phyloP scores from a whole-genome alignment of 2,329 filamentous ascomycete genomes.

The Paecilomyces formosus region DNA sequence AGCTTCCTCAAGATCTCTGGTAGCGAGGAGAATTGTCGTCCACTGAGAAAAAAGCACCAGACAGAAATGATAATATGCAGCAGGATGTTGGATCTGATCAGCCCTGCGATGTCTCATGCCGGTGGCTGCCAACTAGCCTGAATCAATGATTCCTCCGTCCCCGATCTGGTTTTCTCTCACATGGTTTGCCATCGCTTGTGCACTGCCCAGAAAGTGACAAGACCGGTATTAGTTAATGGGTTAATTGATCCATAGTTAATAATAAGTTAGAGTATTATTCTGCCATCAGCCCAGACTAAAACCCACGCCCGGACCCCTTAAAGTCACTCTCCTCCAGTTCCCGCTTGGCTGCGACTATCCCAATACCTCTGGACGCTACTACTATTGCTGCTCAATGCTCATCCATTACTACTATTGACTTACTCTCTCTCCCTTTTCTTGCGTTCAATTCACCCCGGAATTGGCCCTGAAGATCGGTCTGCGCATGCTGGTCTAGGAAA shows the following conservation, averaged over 20 bases:
- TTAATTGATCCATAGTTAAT: too few species aligned
- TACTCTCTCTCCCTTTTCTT: not conserved
- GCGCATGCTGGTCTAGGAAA: not conserved
- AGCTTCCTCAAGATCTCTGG: too few species aligned
- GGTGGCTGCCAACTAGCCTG: not conserved
- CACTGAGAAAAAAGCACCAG: too few species aligned
- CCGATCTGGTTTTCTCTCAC: not conserved
- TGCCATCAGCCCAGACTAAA: not conserved
- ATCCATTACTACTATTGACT: not conserved
- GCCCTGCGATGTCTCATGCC: not conserved
- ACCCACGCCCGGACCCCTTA: not conserved
- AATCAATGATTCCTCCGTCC: not conserved
- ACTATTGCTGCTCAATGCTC: too few species aligned
- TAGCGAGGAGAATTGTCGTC: too few species aligned
- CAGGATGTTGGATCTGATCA: not conserved
- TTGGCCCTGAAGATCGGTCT: not conserved
- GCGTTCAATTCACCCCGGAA: not conserved
- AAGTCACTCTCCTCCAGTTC: not conserved
- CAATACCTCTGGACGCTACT: not conserved
- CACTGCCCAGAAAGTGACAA: too few species aligned
- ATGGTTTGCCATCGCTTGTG: not conserved
- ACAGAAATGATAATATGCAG: not conserved
- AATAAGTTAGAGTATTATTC: not conserved
- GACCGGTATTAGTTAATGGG: too few species aligned
- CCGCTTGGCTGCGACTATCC: not conserved